Evolutionary conservation across 2,329 filamentous ascomycete species (phyloP), one percentile per base, ranked within the genome.

Genomic region (Colletotrichum tanaceti): DNA sequence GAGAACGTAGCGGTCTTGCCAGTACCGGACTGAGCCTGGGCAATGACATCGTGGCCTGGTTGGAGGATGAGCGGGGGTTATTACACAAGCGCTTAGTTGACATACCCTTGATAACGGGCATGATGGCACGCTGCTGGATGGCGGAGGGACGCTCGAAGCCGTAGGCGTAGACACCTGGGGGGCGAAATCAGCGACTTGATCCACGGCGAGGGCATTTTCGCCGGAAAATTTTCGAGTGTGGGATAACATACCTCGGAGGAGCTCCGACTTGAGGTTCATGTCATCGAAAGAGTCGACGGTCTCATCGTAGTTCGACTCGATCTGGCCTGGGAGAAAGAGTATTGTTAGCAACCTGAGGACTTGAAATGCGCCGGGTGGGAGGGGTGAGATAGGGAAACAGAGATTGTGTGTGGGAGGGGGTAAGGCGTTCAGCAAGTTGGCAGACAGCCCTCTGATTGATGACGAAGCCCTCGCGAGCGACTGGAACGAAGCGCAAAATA

Each of bases 281-380:
- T 94, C 89, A 85, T 99, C 96, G 86, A 99, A 99, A 72, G 94
- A 97, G 86, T 99, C 97, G 84, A 96, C 95, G 79, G 95, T 94
- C 90, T 98, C 94, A 89, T 99, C 96, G 87, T 98, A 99, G 93
- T 99, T 99, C 82, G 94, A 97, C 90, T 99, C 97, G 89, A 99
- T 99, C 87, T 97, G 94, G 85, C 91, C 95, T 97, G 82, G 78
- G 16, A 41, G 6, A 1, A 43, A 35, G 20, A 44, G 18, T 24
- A 4, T 35, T 58, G 58, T 70, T 46, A 70, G 67, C 67, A n/a
- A 81, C 68, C 43, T 61, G 63, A 57, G 20, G 50, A 20, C 44
- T 49, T 52, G 68, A 5, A 57, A 63, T 67, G 52, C 63, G 57
- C 57, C 49, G 47, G 58, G 41, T 24, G 49, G 47, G 43, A 35